Base-by-base conservation (phyloP, 1,284 basidiomycete genomes). In the Vanrija humicola region DNA sequence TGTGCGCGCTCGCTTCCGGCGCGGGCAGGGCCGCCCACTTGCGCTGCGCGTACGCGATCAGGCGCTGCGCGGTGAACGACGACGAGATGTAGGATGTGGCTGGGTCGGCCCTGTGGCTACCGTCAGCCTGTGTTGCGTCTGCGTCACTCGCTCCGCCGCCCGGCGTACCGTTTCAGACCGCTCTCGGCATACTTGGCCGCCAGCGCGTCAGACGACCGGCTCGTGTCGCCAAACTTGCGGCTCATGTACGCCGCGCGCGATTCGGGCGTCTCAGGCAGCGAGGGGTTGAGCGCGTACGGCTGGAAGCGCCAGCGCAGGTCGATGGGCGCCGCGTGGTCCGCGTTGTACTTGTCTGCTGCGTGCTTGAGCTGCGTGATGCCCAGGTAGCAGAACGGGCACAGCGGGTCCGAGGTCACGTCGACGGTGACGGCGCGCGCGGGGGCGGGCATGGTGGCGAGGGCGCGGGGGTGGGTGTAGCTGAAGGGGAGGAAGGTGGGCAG, bases 51-150 rank as follows among this genome's bases (percentile, higher is more conserved):
- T 63, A 63, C 9, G 59, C 62, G 18, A 63, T 59, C 3, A 79
- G 55, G 6, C 78, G 68, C 55, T 79, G 79, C 3, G 66, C 68
- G 26, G 68, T 64, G 50, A 72, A 74, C 14, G 77, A 73, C 14
- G 69, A 68, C 0, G 67, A 63, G 2, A 76, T 64, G 9, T 55
- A 50, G 14, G 70, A 70, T 7, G 28, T 28, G 28, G 28, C 7
- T 7, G 28, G 28, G 28, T 28, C 28, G 10, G 28, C 28, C 21
- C 10, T 9, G 6, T 1, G 6, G n/a, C n/a, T n/a, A n/a, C 6
- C 16, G 43, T 44, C 43, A 44, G 43, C 23, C n/a, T n/a, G n/a
- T n/a, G n/a, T n/a, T n/a, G n/a, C n/a, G n/a, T n/a, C n/a, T n/a
- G n/a, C n/a, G n/a, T n/a, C n/a, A n/a, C n/a, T n/a, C n/a, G n/a